Evolutionary conservation across 495 filamentous ascomycete species (phyloP), one percentile per base, ranked within the genome.

Genomic region (Rostrohypoxylon terebratum): DNA sequence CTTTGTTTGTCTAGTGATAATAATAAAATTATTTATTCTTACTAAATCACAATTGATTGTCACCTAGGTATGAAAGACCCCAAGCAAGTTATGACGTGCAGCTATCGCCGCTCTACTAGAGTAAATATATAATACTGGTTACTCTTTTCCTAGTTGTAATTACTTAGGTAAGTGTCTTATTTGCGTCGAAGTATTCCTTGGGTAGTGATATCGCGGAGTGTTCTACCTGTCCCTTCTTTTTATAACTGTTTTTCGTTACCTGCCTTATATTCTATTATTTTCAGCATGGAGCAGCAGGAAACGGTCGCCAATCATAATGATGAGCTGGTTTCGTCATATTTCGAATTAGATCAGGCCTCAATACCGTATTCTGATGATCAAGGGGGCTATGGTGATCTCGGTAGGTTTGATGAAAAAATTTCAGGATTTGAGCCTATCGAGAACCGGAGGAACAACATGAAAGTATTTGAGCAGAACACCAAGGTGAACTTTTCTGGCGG

Each of bases 401-500:
- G 38, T 28, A 20, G 14, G 48, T 38, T 38, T 21, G 67, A 53
- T 14, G n/a, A 33, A 13, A 23, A 44, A 10, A 59, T 69, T 18
- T 23, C 42, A 4, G 51, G 44, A 8, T 69, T 59, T 31, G 38
- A 40, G 23, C 60, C 60, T 3, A 64, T 51, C 11, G 9, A 44
- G 25, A 53, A 8, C 4, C 18, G 10, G 11, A 28, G 53, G 11
- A 7, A 53, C 8, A n/a, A 31, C 1, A n/a, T 1, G 1, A 11
- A 25, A 21, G 23, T 1, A 38, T 10, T 13, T 4, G n/a, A 34
- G 21, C 59, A 51, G 9, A 9, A 38, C 5, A 0, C 10, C 7
- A 4, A 59, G 8, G 34, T 31, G 34, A 69, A 64, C 33, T 64
- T 69, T 28, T 69, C 67, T 4, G 60, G 67, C 7, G 60, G 60